Evolutionary conservation across 139 green algal species (phyloP), one percentile per base, ranked within the genome.

Genomic region (Tetratostichococcus sp.): DNA sequence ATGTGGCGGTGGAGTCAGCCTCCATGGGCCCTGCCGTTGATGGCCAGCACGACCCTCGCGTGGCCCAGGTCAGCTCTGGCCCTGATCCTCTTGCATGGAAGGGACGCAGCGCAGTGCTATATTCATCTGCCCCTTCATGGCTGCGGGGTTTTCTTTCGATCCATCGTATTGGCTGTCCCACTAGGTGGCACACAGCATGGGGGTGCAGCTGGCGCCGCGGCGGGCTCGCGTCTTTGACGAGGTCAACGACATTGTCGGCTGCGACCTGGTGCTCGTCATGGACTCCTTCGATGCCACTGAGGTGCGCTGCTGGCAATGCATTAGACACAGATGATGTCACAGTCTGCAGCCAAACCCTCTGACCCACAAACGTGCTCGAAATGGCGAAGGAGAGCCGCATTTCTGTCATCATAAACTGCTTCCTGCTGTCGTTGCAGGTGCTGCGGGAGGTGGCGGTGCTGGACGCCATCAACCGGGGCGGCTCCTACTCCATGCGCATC

Each of bases 251-350:
- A 78, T 81, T 25, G 80, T 89, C 14, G 71, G 77, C 23, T 86
- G 43, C n/a, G 86, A 90, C 71, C 69, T 90, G 19, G 80, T 90
- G 4, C 33, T 90, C n/a, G 82, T 88, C 23, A 88, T 90, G 86
- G 86, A 90, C 67, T 43, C 72, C 16, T 90, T 86, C 67, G 86
- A 90, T 58, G 28, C 69, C 35, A 32, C 65, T 23, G 86, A 91
- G 81, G 86, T 90, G 57, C n/a, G 26, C 25, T 67, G 25, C 25
- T 67, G 59, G 59, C 59, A 6, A 43, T n/a, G n/a, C n/a, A n/a
- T n/a, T n/a, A n/a, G n/a, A n/a, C n/a, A n/a, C n/a, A n/a, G n/a
- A n/a, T n/a, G n/a, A n/a, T n/a, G n/a, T n/a, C n/a, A n/a, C n/a
- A n/a, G n/a, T n/a, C n/a, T n/a, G n/a, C n/a, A n/a, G n/a, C n/a